Base-by-base conservation (phyloP, 495 filamentous ascomycete genomes). In the Aspergillus saccharolyticus region DNA sequence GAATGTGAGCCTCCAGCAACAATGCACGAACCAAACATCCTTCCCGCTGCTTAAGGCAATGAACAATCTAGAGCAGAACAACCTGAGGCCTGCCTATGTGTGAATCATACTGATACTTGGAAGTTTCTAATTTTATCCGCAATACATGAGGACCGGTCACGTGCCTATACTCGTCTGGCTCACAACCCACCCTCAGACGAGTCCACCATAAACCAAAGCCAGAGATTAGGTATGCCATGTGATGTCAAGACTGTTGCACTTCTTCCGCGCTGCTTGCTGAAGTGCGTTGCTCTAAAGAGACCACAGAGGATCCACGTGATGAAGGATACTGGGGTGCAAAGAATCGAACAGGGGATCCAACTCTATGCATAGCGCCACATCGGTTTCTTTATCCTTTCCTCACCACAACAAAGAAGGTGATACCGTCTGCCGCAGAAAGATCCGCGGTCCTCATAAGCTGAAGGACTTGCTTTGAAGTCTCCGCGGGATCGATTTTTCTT, bases 1-100 rank as follows among this genome's bases (percentile, higher is more conserved):
- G 74, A 72, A 76, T 75, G 72, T 61, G 39, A 24, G 65, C 69
- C 72, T 54, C 58, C 61, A 56, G 52, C 49, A 69, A 64, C 62
- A 66, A 75, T 76, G 74, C 59, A 65, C 54, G 21, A 58, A 44
- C 52, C 48, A 55, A 33, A 30, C 48, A 44, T 43, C 46, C 48
- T 53, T n/a, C 14, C 46, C 51, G 50, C 50, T 39, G 24, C 30
- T 20, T 33, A 24, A 42, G 33, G 42, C 52, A 46, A 48, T 58
- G 53, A 47, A 53, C 33, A 39, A 20, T 52, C 17, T 15, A 30
- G 20, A 53, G 46, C 57, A 15, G 2, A 39, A 39, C 10, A 60
- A 56, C 55, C 24, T 53, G 57, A 28, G 45, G 53, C 44, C 15
- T 48, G n/a, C 19, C 6, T 39, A 39, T 5, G 10, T 30, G 4